Evolutionary conservation across 345 rosid genomes (phyloP).

Genomic region (Erucastrum elatum): DNA sequence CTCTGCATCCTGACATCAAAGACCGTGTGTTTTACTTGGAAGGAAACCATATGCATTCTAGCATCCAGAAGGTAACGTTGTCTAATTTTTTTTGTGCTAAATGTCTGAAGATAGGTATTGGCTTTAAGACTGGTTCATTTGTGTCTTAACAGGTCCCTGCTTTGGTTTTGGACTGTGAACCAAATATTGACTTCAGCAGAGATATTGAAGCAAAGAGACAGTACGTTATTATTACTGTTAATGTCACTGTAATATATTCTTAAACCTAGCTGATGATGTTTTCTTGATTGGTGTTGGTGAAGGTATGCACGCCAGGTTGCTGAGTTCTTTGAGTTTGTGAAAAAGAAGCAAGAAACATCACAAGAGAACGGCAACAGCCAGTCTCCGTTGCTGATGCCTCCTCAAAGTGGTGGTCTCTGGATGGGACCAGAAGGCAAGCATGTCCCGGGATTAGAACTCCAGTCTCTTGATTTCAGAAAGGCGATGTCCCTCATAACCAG

Average conservation of each 20-base stretch:
- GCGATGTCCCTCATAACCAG: slow-evolving; percentile 65
- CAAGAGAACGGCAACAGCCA: slow-evolving; percentile 40
- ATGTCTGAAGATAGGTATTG: not conserved
- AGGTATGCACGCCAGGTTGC: slow-evolving; percentile 97
- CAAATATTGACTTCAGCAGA: slow-evolving; percentile 83
- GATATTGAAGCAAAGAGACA: slow-evolving; percentile 81
- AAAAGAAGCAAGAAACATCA: slow-evolving; percentile 61
- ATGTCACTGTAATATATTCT: not conserved
- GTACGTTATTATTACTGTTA: slow-evolving; percentile 49
- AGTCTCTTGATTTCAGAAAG: slow-evolving; percentile 57
- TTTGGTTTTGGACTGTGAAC: slow-evolving; percentile 93
- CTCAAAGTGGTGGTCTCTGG: slow-evolving; percentile 67
- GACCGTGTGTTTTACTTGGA: slow-evolving; percentile 81
- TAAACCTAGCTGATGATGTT: not conserved
- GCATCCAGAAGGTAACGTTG: slow-evolving; percentile 77
- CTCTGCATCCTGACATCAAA: slow-evolving; percentile 80
- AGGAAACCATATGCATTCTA: slow-evolving; percentile 95
- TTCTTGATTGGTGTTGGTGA: slow-evolving; percentile 21
- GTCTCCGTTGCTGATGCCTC: slow-evolving; percentile 54
- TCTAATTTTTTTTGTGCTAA: not conserved
- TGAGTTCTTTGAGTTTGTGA: slow-evolving; percentile 90
- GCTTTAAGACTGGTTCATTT: slow-evolving; percentile 4
- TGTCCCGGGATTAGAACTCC: slow-evolving; percentile 61
- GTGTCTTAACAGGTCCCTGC: slow-evolving; percentile 87
- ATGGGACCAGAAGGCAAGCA: slow-evolving; percentile 60